A percentile compares a stretch with the other conserved stretches of the same genome.
Conservation (phyloP, 257 asterid genomes). For the Craterostigma plantagineum region DNA sequence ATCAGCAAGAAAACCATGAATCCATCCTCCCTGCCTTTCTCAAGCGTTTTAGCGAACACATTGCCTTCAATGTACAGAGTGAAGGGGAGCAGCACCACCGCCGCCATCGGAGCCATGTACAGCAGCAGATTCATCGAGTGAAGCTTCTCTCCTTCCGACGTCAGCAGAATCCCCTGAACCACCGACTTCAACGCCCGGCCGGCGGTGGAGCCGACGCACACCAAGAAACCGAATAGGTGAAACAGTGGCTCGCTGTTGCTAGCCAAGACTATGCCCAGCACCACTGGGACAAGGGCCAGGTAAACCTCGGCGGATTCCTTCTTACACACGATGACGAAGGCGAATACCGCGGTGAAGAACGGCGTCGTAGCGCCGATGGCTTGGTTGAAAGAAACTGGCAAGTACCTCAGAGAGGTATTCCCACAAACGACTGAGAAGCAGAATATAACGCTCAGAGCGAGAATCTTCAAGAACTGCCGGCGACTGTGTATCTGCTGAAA, state of each 20-base stretch:
- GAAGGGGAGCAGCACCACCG: conserved; percentile 60
- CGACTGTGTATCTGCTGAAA: conserved; percentile 76
- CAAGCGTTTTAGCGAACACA: conserved; percentile 41
- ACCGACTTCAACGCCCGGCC: conserved; percentile 91
- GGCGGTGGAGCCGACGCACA: conserved; percentile 82
- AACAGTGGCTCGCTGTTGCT: conserved; percentile 86
- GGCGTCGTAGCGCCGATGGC: conserved; percentile 96
- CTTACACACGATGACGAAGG: conserved; percentile 59
- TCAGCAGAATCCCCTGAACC: conserved; percentile 64
- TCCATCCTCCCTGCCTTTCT: conserved; percentile 47
- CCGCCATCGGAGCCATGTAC: conserved; percentile 99
- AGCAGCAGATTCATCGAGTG: conserved; percentile 87
- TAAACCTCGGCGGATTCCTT: conserved; percentile 84
- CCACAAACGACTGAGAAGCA: conserved; percentile 95
- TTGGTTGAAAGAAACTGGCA: conserved; percentile 86
- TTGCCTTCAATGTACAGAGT: conserved; percentile 79
- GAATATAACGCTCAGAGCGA: conserved; percentile 53
- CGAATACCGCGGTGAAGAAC: conserved; percentile 82
- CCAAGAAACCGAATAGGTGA: conserved; percentile 71
- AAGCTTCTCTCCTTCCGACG: conserved; percentile 77
- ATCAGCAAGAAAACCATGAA: conserved; percentile 49
- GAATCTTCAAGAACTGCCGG: conserved; percentile 64
- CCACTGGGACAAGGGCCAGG: conserved; percentile 77
- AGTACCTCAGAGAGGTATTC: conserved; percentile 71
- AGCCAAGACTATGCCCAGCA: conserved; percentile 77